phyloP scores from a whole-genome alignment of 2,329 filamentous ascomycete genomes.

The Ceratocystis lukuohia region DNA sequence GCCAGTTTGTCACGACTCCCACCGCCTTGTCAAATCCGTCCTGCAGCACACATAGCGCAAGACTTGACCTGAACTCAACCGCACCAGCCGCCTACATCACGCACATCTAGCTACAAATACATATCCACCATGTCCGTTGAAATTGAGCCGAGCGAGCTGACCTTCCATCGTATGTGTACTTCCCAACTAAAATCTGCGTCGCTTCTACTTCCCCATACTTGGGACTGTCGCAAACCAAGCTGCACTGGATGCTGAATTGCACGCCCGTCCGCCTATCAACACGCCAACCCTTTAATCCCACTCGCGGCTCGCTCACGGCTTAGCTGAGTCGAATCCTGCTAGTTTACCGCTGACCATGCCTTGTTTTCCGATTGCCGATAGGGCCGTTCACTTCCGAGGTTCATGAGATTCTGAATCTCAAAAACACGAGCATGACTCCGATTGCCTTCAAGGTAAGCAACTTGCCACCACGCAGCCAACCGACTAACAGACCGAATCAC shows the following conservation, averaged over 20 bases:
- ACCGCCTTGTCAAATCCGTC: neutral
- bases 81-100: conserved; percentile 14
- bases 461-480: neutral
- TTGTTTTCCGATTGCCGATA: conserved; percentile 25
- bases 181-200: conserved; percentile 4
- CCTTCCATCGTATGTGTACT: conserved; percentile 67
- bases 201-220: conserved; percentile 8
- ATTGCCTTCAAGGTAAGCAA: conserved; percentile 55
- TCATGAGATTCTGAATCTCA: conserved; percentile 49
- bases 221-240: neutral
- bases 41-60: neutral
- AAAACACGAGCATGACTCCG: conserved; percentile 48
- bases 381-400: conserved; percentile 56
- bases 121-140: conserved; percentile 72
- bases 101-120: neutral
- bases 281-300: neutral
- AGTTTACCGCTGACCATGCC: neutral
- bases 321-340: neutral
- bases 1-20: conserved; percentile 1
- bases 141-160: conserved; percentile 80
- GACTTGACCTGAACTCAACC: neutral
- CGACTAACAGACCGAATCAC: neutral
- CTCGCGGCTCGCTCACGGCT: neutral
- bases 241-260: neutral
- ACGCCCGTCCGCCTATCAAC: neutral